Evolutionary conservation across 169 alveolate genomes (phyloP).

Genomic region (Eimeria falciformis): DNA sequence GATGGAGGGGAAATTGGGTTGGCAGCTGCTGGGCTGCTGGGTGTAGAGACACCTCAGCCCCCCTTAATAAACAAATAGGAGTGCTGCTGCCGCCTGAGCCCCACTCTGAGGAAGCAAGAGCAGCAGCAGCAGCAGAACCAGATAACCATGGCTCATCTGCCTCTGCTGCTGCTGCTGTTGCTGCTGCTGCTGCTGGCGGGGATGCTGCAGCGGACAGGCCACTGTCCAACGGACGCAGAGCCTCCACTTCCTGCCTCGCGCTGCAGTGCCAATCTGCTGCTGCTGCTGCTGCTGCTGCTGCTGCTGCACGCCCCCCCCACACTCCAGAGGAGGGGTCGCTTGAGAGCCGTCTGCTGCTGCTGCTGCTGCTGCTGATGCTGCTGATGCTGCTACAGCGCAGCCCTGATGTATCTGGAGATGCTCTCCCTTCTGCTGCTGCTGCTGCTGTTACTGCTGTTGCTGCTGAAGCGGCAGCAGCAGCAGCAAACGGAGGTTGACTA

Average conservation of each 20-base stretch:
- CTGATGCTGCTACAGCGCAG: slow-evolving; percentile 12
- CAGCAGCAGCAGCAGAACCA: slow-evolving; percentile 31
- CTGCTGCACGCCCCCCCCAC: slow-evolving; percentile 21
- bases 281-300: slow-evolving; percentile 9
- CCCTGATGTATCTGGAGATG: background rate
- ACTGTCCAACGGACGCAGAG: background rate
- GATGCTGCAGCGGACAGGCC: slow-evolving; percentile 20
- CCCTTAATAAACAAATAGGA: background rate
- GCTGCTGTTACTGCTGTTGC: slow-evolving; percentile 14
- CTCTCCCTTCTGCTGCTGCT: slow-evolving; percentile 28
- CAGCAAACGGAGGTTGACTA: background rate
- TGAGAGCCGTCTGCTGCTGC: slow-evolving; percentile 32
- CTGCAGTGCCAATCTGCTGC: slow-evolving; percentile 43
- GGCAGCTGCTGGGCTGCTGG: slow-evolving; percentile 7
- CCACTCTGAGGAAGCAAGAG: slow-evolving; percentile 16
- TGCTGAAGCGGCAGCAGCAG: slow-evolving; percentile 12
- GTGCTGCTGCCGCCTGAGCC: slow-evolving; percentile 35
- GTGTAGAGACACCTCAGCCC: too few relatives aligned
- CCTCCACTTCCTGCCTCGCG: background rate
- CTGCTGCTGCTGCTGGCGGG: background rate
- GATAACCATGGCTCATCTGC: background rate
- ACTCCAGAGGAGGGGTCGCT: background rate
- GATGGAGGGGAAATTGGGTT: background rate
- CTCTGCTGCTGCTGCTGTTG: slow-evolving; percentile 26
- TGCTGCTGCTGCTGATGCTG: slow-evolving; percentile 57